Percentiles rank a stretch among this genome's conserved stretches.
Conservation (phyloP, 2,329 filamentous ascomycete species). For the Aspergillus melleus region DNA sequence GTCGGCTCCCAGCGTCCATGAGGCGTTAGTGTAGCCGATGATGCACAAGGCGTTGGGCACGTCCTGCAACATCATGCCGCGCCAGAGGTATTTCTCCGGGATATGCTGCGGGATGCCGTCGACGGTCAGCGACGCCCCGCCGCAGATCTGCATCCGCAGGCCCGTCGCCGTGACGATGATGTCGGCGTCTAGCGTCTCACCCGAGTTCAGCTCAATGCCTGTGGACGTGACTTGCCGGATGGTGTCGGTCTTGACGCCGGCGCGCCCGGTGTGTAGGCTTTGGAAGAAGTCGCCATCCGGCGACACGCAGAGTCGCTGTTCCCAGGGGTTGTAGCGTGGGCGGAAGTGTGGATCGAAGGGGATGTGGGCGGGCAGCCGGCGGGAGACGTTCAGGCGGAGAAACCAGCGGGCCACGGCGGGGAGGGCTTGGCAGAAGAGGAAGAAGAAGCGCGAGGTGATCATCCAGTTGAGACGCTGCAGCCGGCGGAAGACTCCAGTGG, state of each 20-base stretch:
- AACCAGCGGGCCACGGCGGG: conserved; percentile 51
- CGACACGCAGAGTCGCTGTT: conserved; percentile 75
- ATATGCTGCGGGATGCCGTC: conserved; percentile 38
- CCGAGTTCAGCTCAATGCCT: conserved; percentile 51
- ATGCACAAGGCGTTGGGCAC: conserved; percentile 44
- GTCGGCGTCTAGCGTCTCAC: conserved; percentile 42
- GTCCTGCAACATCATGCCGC: conserved; percentile 47
- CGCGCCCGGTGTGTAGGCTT: conserved; percentile 51
- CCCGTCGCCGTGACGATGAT: conserved; percentile 49
- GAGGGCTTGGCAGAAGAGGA: conserved; percentile 55
- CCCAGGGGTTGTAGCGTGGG: conserved; percentile 65
- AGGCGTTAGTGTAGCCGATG: conserved; percentile 46
- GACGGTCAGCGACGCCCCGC: conserved; percentile 36
- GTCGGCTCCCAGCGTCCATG: conserved; percentile 48
- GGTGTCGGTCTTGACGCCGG: conserved; percentile 55
- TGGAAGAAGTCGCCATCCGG: conserved; percentile 62
- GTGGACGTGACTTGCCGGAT: conserved; percentile 53
- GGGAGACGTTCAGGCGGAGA: conserved; percentile 48
- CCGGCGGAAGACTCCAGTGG: conserved; percentile 31
- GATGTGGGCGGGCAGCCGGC: conserved; percentile 55
- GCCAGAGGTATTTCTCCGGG: conserved; percentile 43
- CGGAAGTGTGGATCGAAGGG: conserved; percentile 64
- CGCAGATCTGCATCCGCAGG: conserved; percentile 42
- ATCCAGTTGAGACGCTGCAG: conserved; percentile 50
- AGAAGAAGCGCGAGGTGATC: conserved; percentile 51